Conservation (phyloP, 1,284 basidiomycete species). For the Cryptococcus wingfieldii region DNA sequence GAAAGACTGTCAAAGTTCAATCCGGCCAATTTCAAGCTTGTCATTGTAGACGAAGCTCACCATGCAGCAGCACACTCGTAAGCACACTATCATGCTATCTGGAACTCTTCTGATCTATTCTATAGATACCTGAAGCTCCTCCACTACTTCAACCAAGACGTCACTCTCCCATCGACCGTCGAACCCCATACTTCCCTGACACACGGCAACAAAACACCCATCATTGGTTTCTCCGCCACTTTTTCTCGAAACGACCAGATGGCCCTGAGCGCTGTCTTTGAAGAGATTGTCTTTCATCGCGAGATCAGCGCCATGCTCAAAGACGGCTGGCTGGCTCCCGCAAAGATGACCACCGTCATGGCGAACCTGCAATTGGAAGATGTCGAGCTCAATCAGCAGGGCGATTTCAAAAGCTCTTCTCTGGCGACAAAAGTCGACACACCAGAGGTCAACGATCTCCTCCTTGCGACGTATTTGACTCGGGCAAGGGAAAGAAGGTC, state of each 20-base stretch:
- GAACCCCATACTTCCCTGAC: constrained; percentile 14
- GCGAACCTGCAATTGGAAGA: constrained; percentile 65
- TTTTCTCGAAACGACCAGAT: constrained; percentile 89
- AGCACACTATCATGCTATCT: constrained; percentile 29
- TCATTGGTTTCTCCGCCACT: constrained; percentile 93
- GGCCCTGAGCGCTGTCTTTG: constrained; percentile 81
- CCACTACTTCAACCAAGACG: constrained; percentile 41
- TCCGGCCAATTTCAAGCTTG: constrained; percentile 65
- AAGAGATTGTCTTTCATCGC: constrained; percentile 90
- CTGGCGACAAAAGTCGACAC: constrained; percentile 78
- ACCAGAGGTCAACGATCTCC: constrained; percentile 64
- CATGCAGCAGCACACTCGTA: constrained; percentile 88
- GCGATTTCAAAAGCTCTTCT: constrained; percentile 73
- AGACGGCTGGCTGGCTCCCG: constrained; percentile 77
- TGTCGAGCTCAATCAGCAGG: constrained; percentile 59
- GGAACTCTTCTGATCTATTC: not conserved
- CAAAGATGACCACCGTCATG: constrained; percentile 74
- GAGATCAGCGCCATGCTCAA: constrained; percentile 90
- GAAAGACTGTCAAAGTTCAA: constrained; percentile 75
- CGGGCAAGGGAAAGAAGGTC: constrained; percentile 64
- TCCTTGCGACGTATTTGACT: constrained; percentile 72
- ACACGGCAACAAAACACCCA: constrained; percentile 57
- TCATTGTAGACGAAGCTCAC: constrained; percentile 92
- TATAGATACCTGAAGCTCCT: constrained; percentile 37
- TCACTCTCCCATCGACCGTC: constrained; percentile 25